Base-by-base conservation (phyloP, 2,329 filamentous ascomycete species). In the Alternaria viburni region DNA sequence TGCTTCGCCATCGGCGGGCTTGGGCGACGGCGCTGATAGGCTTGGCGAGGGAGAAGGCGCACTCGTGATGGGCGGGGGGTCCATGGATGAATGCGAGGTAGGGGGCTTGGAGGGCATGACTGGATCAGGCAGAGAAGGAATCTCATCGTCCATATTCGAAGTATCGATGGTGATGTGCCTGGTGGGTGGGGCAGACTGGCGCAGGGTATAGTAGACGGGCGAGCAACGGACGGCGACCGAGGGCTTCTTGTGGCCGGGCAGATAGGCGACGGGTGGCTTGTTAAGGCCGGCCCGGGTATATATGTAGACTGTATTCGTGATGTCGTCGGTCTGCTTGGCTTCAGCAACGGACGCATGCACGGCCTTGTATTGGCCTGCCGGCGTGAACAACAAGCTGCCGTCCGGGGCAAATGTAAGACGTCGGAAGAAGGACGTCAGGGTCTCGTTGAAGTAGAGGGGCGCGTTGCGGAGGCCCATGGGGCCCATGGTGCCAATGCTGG, bases 271-370 rank as follows among this genome's bases (percentile, higher is more conserved):
- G 3, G 96, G 96, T 1, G 96, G 93, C 78, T 96, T 97, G 82
- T 97, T 98, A 75, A 99, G 93, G 23, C 96, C 96, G 28, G 94
- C 96, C 72, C 96, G 87, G 0, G 95, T 97, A 80, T 99, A 99
- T 57, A 99, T 96, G 81, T 99, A 99, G 21, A 99, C 96, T 0
- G 96, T 99, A 77, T 99, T 99, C 72, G 92, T 93, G 55, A 97
- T 87, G 69, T 99, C 95, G 71, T 96, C 95, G 1, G 87, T 87
- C 0, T 89, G 86, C 79, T 94, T 97, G 2, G 85, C 77, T 66
- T 93, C 91, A 52, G 87, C 87, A 21, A 90, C 83, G 51, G 89
- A 88, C 21, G 85, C 83, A 69, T 93, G 88, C 54, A 93, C 88
- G 3, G 91, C 91, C 77, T 97, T 96, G 81, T 96, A 98, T 77